Conservation (phyloP, 78 protist genomes). For the Tieghemostelium lacteum region DNA sequence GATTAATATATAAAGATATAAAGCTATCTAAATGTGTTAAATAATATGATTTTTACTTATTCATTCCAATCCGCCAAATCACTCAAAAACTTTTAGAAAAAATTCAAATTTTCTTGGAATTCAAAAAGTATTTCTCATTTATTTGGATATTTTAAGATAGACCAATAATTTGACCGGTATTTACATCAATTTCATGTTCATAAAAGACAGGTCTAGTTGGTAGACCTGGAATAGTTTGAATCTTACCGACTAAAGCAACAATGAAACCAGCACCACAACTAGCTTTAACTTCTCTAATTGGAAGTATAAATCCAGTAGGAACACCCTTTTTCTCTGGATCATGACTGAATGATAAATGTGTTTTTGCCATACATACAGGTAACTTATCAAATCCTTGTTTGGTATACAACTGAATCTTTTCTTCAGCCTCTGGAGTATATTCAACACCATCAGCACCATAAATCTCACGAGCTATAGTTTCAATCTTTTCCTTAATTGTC, state of each 20-base stretch:
- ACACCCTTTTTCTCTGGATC: constrained; percentile 94
- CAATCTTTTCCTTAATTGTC: constrained; percentile 92
- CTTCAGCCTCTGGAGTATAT: constrained; percentile 85
- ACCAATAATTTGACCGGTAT: constrained; percentile 89
- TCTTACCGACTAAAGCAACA: constrained; percentile 88
- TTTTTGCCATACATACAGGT: constrained; percentile 99
- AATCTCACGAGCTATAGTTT: constrained; percentile 86
- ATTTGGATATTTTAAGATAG: constrained; percentile 78
- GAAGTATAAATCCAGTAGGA: constrained; percentile 91
- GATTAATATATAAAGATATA: too few species aligned
- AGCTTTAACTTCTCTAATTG: constrained; percentile 92
- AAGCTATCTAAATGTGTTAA: too few species aligned
- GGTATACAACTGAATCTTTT: constrained; percentile 84
- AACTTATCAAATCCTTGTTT: constrained; percentile 88
- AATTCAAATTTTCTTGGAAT: neutral
- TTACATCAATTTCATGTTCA: constrained; percentile 92
- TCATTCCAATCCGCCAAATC: too few species aligned
- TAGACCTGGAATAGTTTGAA: constrained; percentile 95
- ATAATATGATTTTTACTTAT: too few species aligned
- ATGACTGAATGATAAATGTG: constrained; percentile 93
- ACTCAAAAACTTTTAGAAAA: too few species aligned
- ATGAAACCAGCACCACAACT: constrained; percentile 95
- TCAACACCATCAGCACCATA: constrained; percentile 96
- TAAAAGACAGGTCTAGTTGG: constrained; percentile 96
- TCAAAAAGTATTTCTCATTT: too few species aligned